These are phyloP conservation scores for Hypoxylon sp. DNA, from an alignment of 2,329 filamentous ascomycete species.

Conservation along the genomic window DNA sequence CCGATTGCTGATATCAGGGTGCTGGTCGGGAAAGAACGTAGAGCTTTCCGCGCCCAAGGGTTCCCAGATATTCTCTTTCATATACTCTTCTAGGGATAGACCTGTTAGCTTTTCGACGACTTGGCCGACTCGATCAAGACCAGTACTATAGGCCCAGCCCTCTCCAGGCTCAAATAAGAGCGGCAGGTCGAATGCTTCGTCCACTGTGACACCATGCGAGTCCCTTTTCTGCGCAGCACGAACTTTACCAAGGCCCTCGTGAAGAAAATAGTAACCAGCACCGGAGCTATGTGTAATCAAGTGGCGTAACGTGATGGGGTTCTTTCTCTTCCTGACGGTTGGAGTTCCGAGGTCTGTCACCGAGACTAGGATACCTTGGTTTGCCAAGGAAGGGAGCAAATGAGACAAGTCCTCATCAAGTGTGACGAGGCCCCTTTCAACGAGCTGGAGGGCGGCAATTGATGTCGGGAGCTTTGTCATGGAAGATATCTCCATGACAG, in stretches of 20 bases:
- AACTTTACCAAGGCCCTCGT: conserved; percentile 44
- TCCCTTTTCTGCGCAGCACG: conserved; percentile 26
- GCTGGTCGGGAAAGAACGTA: conserved; percentile 47
- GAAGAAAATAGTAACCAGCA: conserved; percentile 59
- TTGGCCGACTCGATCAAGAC: conserved; percentile 61
- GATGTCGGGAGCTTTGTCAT: conserved; percentile 62
- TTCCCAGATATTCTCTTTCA: conserved; percentile 46
- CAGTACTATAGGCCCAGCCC: conserved; percentile 60
- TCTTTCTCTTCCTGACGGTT: conserved; percentile 48
- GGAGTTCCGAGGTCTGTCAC: conserved; percentile 58
- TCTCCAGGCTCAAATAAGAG: conserved; percentile 62
- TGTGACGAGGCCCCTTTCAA: conserved; percentile 62
- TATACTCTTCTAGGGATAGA: conserved; percentile 46
- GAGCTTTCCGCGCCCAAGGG: conserved; percentile 39
- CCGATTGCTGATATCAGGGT: conserved; percentile 39
- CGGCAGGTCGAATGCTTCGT: conserved; percentile 56
- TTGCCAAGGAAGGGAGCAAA: conserved; percentile 61
- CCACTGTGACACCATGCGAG: conserved; percentile 23
- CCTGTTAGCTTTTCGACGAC: conserved; percentile 53
- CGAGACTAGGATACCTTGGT: conserved; percentile 61
- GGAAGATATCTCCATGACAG: conserved; percentile 56
- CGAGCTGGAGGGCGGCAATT: conserved; percentile 63
- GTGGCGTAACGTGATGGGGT: conserved; percentile 61
- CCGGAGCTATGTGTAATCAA: conserved; percentile 65
- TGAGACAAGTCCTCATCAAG: conserved; percentile 63